Evolutionary conservation across 2,329 filamentous ascomycete species (phyloP).

Genomic region (Sarocladium kiliense): DNA sequence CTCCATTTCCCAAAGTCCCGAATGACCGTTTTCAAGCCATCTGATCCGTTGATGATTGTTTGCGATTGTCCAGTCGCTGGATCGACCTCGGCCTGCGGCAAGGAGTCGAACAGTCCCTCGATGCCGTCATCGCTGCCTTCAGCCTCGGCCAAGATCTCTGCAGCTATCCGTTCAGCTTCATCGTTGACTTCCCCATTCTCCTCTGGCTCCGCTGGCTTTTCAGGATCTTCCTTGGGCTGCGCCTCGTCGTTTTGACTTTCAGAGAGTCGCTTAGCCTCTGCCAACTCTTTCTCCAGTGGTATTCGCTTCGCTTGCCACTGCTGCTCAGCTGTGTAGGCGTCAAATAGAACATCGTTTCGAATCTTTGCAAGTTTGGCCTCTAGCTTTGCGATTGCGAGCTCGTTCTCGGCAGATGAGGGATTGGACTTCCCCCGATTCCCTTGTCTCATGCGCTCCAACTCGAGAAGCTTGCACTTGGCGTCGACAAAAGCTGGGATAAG

Average conservation of each 20-base stretch:
- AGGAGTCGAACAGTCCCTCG: slow-evolving; percentile 47
- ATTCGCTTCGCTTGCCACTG: slow-evolving; percentile 58
- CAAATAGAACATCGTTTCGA: slow-evolving; percentile 72
- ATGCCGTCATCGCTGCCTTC: slow-evolving; percentile 49
- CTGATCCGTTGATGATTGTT: slow-evolving; percentile 46
- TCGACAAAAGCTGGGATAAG: slow-evolving; percentile 72
- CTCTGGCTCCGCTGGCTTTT: slow-evolving; percentile 22
- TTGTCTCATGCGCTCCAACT: slow-evolving; percentile 41
- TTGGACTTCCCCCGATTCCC: slow-evolving; percentile 16
- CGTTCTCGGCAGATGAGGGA: slow-evolving; percentile 18
- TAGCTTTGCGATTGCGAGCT: slow-evolving; percentile 56
- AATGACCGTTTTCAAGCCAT: slow-evolving; percentile 55
- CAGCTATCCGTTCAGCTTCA: slow-evolving; percentile 54
- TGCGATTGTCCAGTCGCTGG: slow-evolving; percentile 51
- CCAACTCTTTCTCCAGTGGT: slow-evolving; percentile 56
- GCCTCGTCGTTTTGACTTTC: slow-evolving; percentile 21
- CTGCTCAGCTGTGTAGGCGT: slow-evolving; percentile 58
- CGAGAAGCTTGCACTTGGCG: slow-evolving; percentile 64
- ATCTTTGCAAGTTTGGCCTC: slow-evolving; percentile 71
- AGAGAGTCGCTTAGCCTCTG: slow-evolving; percentile 37
- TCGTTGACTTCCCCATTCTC: slow-evolving; percentile 41
- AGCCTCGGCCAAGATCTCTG: slow-evolving; percentile 49
- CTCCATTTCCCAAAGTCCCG: slow-evolving; percentile 81
- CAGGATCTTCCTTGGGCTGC: slow-evolving; percentile 11
- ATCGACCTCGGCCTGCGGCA: slow-evolving; percentile 58